phyloP scores from a whole-genome alignment of 2,329 filamentous ascomycete genomes.

The Fusarium sp. region DNA sequence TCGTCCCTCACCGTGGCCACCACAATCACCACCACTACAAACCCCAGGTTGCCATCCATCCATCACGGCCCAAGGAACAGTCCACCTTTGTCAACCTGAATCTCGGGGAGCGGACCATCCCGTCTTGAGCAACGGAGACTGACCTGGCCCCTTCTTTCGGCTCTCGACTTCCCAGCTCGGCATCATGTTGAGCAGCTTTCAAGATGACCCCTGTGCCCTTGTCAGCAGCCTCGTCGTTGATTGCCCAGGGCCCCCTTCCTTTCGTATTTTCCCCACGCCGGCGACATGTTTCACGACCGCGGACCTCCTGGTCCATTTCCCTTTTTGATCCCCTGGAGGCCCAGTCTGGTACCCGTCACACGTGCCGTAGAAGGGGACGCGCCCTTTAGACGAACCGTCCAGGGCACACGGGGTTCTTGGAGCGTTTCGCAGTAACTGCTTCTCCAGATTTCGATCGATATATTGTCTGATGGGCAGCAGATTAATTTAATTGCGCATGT shows the following conservation, averaged over 20 bases:
- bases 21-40: not conserved
- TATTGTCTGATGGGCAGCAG: not conserved
- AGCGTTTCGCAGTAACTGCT: constrained; percentile 1
- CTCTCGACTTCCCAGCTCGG: constrained; percentile 30
- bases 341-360: constrained; percentile 25
- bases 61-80: constrained; percentile 10
- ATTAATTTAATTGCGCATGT: not conserved
- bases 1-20: not conserved
- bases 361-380: constrained; percentile 37
- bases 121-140: constrained; percentile 25
- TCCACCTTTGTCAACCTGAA: constrained; percentile 30
- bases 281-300: constrained; percentile 42
- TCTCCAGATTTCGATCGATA: constrained; percentile 2
- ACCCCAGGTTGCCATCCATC: not conserved
- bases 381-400: constrained; percentile 24
- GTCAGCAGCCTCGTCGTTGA: constrained; percentile 15
- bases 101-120: constrained; percentile 41
- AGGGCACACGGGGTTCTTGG: not conserved
- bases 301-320: constrained; percentile 31
- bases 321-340: not conserved
- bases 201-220: constrained; percentile 10
- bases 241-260: constrained; percentile 28
- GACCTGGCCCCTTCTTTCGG: constrained; percentile 25
- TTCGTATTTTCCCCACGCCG: constrained; percentile 46
- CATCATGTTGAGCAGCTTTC: constrained; percentile 18